Evolutionary conservation across 1,284 basidiomycete species (phyloP).

Genomic region (Limonomyces culmigenus): DNA sequence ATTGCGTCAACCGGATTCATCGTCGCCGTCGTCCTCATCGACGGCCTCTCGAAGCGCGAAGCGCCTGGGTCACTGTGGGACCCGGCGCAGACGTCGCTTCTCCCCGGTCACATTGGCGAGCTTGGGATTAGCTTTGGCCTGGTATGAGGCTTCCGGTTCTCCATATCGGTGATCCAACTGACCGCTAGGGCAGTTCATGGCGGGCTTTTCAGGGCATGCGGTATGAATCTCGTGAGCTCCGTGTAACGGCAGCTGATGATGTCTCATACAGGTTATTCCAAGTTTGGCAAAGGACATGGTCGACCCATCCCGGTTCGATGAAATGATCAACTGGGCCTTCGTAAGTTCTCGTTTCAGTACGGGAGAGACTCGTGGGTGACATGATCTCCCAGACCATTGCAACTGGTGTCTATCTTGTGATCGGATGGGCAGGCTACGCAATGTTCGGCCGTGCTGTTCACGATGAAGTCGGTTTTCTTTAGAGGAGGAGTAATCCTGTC

Average conservation of each 20-base stretch:
- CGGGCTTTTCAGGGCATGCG: slow-evolving; percentile 91
- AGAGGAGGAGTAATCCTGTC: too few relatives aligned
- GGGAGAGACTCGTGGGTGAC: not conserved
- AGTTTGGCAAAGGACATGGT: too few relatives aligned
- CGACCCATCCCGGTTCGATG: slow-evolving; percentile 66
- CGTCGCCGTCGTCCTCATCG: slow-evolving; percentile 66
- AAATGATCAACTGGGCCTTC: slow-evolving; percentile 78
- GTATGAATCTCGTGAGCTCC: slow-evolving; percentile 81
- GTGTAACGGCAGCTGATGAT: too few relatives aligned
- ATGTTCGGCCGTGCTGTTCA: slow-evolving; percentile 1
- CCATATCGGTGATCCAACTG: not conserved
- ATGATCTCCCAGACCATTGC: slow-evolving; percentile 40
- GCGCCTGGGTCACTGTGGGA: slow-evolving; percentile 72
- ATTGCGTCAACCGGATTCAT: slow-evolving; percentile 69
- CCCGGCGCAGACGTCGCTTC: slow-evolving; percentile 55
- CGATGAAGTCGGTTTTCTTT: too few relatives aligned
- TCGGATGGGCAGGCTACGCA: slow-evolving; percentile 25
- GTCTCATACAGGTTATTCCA: too few relatives aligned
- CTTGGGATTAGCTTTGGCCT: slow-evolving; percentile 67
- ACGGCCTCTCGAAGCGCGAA: slow-evolving; percentile 68
- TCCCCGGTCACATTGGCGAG: slow-evolving; percentile 36
- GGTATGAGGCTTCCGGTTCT: not conserved
- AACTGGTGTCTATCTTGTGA: slow-evolving; percentile 61
- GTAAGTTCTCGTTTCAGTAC: slow-evolving; percentile 21
- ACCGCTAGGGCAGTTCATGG: slow-evolving; percentile 54